Percentiles rank a stretch among this genome's conserved stretches.
These are phyloP conservation scores for Kwoniella dendrophila DNA, from an alignment of 768 basidiomycete genomes.

Conservation along the genomic window DNA sequence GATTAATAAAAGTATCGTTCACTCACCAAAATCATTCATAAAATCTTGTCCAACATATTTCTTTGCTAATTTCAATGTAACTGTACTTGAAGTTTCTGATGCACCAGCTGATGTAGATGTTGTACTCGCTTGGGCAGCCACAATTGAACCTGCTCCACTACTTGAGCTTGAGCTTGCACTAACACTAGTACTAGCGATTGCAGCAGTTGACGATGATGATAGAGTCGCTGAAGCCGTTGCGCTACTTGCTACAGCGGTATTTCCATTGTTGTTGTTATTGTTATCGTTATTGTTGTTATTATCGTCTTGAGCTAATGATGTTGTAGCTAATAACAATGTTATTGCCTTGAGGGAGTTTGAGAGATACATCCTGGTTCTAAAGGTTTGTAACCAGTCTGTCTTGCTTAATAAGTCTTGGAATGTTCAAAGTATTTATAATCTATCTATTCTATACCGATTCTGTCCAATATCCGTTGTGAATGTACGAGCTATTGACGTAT, in stretches of 20 bases:
- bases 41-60: slow-evolving; percentile 48
- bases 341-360: slow-evolving; percentile 1
- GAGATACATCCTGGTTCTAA: slow-evolving; percentile 2
- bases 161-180: background rate
- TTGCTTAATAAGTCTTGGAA: too few species aligned
- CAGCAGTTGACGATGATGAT: background rate
- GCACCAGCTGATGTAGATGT: slow-evolving; percentile 8
- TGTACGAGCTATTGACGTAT: too few species aligned
- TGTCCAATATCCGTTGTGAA: too few species aligned
- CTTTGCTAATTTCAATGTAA: slow-evolving; percentile 49
- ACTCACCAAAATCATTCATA: slow-evolving; percentile 45
- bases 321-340: background rate
- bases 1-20: background rate
- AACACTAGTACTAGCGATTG: background rate
- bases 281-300: slow-evolving; percentile 3
- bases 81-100: slow-evolving; percentile 12
- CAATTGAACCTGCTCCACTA: background rate
- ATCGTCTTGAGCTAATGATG: background rate
- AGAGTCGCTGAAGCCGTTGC: background rate
- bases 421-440: too few species aligned
- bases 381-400: too few species aligned
- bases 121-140: background rate
- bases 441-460: too few species aligned
- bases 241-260: background rate
- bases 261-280: background rate